These are phyloP conservation scores for Euclidium syriacum DNA, from an alignment of 345 rosid species.

Conservation along the genomic window DNA sequence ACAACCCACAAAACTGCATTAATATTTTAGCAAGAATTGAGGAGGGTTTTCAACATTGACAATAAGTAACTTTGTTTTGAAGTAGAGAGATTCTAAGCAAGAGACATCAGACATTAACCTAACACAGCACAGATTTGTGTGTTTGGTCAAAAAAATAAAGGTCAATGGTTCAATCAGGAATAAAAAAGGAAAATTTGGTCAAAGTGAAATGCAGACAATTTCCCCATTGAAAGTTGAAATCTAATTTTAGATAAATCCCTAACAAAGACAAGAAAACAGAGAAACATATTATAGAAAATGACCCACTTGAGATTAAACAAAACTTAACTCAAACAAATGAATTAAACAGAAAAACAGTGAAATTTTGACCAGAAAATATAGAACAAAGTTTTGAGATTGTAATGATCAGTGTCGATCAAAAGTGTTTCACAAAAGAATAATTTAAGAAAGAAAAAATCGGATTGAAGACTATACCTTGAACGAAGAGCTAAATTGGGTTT, in stretches of 20 bases:
- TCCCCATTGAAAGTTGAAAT: background rate
- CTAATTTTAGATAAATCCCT: conserved; percentile 14
- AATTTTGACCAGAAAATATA: background rate
- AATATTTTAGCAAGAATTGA: background rate
- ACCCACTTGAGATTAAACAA: background rate
- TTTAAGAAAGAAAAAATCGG: background rate
- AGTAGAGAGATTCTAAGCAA: background rate
- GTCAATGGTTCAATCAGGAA: background rate
- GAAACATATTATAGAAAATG: conserved; percentile 1
- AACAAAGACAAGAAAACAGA: conserved; percentile 13
- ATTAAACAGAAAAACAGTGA: background rate
- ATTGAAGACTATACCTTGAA: conserved; percentile 8
- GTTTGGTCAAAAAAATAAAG: conserved; percentile 5
- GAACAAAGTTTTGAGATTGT: background rate
- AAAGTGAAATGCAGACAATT: conserved; percentile 20
- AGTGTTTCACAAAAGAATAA: background rate
- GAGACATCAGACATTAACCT: conserved; percentile 17
- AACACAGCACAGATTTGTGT: background rate
- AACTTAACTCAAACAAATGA: background rate
- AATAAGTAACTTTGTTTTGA: background rate
- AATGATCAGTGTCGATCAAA: background rate
- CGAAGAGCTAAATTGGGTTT: conserved; percentile 12
- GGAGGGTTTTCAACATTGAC: background rate
- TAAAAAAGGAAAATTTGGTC: background rate
- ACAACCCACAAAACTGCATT: background rate